Base-by-base conservation (phyloP, 2,329 filamentous ascomycete genomes). In the Phialemoniopsis sp. region DNA sequence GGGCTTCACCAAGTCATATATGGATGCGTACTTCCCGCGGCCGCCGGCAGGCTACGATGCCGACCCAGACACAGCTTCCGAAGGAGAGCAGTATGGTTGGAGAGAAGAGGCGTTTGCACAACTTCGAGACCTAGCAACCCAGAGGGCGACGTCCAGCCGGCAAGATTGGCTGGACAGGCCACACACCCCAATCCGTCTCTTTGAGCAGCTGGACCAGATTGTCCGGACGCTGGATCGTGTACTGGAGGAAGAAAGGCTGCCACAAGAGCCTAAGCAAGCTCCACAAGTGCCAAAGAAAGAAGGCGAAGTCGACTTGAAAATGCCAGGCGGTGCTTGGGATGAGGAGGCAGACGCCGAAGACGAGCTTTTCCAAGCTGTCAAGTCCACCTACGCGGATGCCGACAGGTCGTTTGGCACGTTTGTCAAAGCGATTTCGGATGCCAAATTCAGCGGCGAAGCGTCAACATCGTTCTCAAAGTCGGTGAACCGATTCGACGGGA, bases 331-430 rank as follows among this genome's bases (percentile, higher is more conserved):
- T 19, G 15, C 32, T 9, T 19, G 34, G n/a, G 31, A 45, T 16
- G 35, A 41, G 16, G 41, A 47, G 18, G 57, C 65, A 3, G 50
- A 58, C 14, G 53, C 60, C 12, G 66, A 69, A 41, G 58, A 67
- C 18, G 67, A 72, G 10, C 48, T 71, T n/a, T 70, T 64, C 41
- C 53, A 55, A 0, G 47, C 56, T 12, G 46, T 71, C 12, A 53
- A 57, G 12, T 66, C 66, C 7, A 57, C 56, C 7, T 61, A 64
- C 36, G 49, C 60, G 18, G 53, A 59, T 9, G 58, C 56, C 2
- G 57, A 63, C 40, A 62, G 58, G 35, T 62, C 67, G 2, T 67
- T 69, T 49, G 60, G 66, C 42, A 57, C 56, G 0, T 62, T 72
- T 17, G 45, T 65, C 36, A 66, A 63, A 46, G 44, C 54, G 3